Base-by-base conservation (phyloP, 345 rosid genomes). In the Brassica napus region DNA sequence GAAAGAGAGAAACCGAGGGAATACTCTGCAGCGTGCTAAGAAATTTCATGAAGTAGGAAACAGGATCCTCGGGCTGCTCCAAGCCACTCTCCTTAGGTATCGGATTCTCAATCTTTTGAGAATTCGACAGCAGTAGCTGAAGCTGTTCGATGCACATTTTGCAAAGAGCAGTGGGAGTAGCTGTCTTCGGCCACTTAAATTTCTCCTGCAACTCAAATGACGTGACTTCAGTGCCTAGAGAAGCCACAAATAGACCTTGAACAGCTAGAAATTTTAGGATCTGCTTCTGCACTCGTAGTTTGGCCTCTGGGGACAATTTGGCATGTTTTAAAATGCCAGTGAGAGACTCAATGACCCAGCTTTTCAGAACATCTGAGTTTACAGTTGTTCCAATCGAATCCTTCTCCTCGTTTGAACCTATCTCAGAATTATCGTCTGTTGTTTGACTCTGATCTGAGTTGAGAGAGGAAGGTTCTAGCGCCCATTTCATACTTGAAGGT, bases 131-230 rank as follows among this genome's bases (percentile, higher is more conserved):
- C 83, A 96, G 80, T 35, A 82, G 82, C 73, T 93, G 98, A 69
- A 95, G 88, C 82, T 96, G 98, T 86, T 93, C 99, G 49, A 96
- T 92, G 78, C 98, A 89, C 83, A 90, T 83, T 68, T 82, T 83
- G 88, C 99, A 92, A 80, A 92, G 86, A 60, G 87, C 86, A 83
- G 70, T 84, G 1, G 99, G 86, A 64, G 94, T 83, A 1, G 95
- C 89, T 72, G 85, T 85, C 81, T 88, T 95, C 30, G 99, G 97
- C 98, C 99, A 95, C 82, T 89, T 89, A 80, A 95, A 93, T 80
- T 89, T 95, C 89, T 95, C 99, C 81, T 90, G 90, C 79, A 95
- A 77, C 85, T 95, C 99, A 77, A 95, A 95, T 47, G 98, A 95
- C 32, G 99, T 95, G 77, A 95, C 92, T 85, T 93, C 98, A 8